Evolutionary conservation across 306 rosid genomes (phyloP).

Genomic region (Acacia confusa): DNA sequence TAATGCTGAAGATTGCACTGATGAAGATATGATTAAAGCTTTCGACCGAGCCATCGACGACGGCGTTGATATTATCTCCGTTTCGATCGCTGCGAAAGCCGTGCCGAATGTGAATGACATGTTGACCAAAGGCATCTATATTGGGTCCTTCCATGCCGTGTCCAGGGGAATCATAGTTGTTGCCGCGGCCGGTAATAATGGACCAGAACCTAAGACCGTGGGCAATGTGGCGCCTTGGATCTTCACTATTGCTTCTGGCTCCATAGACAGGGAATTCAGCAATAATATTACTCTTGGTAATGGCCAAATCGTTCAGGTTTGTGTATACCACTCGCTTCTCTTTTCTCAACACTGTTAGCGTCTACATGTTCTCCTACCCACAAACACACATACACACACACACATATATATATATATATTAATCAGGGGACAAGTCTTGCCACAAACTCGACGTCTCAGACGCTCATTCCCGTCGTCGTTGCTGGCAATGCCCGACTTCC

Average conservation of each 20-base stretch:
- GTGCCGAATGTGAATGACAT: background rate
- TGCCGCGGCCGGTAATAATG: background rate
- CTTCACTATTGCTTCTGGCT: no score
- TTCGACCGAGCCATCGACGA: conserved; percentile 60
- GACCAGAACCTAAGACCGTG: background rate
- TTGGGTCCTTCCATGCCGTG: conserved; percentile 53
- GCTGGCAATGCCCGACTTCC: conserved; percentile 35
- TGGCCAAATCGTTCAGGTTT: no score
- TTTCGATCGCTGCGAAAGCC: conserved; percentile 41
- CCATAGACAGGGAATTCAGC: no score
- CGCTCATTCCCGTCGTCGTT: conserved; percentile 34
- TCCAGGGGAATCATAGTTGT: background rate
- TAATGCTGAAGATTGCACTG: conserved; percentile 38
- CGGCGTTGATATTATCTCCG: conserved; percentile 54
- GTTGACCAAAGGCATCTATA: background rate
- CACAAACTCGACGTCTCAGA: conserved; percentile 20
- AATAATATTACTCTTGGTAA: no score
- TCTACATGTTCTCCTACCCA: no score
- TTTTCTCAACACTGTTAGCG: no score
- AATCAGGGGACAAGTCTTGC: conserved; percentile 50
- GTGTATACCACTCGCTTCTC: no score
- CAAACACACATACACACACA: no score
- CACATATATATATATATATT: no score
- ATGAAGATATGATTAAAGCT: conserved; percentile 57
- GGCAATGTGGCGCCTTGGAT: no score